Base-by-base conservation (phyloP, 106 monocot species). In the Ottelia alismoides region DNA sequence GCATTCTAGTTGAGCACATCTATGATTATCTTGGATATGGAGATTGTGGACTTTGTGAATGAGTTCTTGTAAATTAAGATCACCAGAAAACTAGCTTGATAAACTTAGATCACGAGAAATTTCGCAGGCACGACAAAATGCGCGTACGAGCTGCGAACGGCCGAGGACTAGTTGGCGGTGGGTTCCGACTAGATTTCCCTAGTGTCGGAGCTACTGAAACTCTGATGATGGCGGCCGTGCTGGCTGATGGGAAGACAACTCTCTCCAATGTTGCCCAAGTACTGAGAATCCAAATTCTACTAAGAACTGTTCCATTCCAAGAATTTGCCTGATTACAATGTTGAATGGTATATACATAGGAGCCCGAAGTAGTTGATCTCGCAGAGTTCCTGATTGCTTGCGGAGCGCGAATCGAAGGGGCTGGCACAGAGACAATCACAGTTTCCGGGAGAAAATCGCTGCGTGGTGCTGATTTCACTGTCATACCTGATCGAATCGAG, bases 161-260 rank as follows among this genome's bases (percentile, higher is more conserved):
- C 19, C 74, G 43, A 64, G 67, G 79, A 45, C 67, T 80, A 22
- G 55, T 71, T 26, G 79, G 79, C 31, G 66, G 54, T 18, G 44
- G 30, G 18, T 74, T 80, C 28, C 58, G 55, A 58, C 79, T 80
- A n/a, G 52, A 63, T 67, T 80, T 58, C 27, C 74, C 79, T 18
- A 80, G 79, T 20, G 79, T 80, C 6, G 74, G 79, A 54, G 79
- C 79, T 24, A 71, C 74, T 22, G 63, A 80, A 59, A 74, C 74
- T 47, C 70, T 74, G 9, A 71, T 80, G 74, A 74, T 74, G 79
- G 74, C 74, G 22, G 79, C 79, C 47, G 47, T 70, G 14, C 43
- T 80, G 32, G 70, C 79, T 25, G 74, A 74, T 9, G 79, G 79
- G 40, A 51, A 43, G 6, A 62, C 74, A 20, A 63, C 74, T 20